These are phyloP conservation scores for Tubosaeta sp. DNA, from an alignment of 768 basidiomycete species.

Conservation along the genomic window DNA sequence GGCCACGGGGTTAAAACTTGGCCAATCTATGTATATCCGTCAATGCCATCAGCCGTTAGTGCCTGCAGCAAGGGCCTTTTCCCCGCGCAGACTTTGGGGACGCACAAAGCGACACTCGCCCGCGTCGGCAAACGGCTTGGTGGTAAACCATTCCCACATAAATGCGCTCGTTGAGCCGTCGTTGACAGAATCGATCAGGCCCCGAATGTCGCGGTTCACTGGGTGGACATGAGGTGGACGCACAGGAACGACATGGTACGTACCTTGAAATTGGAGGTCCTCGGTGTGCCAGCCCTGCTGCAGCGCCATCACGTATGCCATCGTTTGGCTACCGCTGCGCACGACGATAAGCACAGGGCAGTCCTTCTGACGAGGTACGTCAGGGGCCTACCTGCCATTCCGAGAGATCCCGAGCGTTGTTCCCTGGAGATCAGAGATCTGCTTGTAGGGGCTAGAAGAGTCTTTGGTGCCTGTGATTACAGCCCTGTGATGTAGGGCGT, in stretches of 20 bases:
- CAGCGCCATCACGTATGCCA: conserved; percentile 93
- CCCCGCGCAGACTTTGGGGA: conserved; percentile 6
- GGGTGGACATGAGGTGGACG: too few relatives aligned
- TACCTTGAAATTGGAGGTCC: conserved; percentile 68
- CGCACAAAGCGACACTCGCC: conserved; percentile 82
- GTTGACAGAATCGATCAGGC: conserved; percentile 83
- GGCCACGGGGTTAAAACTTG: conserved; percentile 94
- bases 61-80: background rate
- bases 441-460: conserved; percentile 50
- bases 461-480: conserved; percentile 78
- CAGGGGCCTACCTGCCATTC: conserved; percentile 59
- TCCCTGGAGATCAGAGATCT: conserved; percentile 70
- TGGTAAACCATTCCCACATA: conserved; percentile 95
- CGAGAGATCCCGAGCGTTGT: conserved; percentile 89
- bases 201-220: conserved; percentile 82
- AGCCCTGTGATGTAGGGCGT: conserved; percentile 51
- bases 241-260: conserved; percentile 2
- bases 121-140: conserved; percentile 73
- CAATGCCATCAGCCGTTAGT: background rate
- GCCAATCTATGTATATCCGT: conserved; percentile 59
- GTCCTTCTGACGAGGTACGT: background rate
- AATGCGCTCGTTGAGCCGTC: conserved; percentile 84
- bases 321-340: conserved; percentile 79
- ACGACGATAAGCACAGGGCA: background rate
- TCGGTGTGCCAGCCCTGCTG: conserved; percentile 78